A percentile compares a stretch with the other conserved stretches of the same genome.
Evolutionary conservation across 768 basidiomycete species (phyloP).

Genomic region (Boletus rufocinnamomeus): DNA sequence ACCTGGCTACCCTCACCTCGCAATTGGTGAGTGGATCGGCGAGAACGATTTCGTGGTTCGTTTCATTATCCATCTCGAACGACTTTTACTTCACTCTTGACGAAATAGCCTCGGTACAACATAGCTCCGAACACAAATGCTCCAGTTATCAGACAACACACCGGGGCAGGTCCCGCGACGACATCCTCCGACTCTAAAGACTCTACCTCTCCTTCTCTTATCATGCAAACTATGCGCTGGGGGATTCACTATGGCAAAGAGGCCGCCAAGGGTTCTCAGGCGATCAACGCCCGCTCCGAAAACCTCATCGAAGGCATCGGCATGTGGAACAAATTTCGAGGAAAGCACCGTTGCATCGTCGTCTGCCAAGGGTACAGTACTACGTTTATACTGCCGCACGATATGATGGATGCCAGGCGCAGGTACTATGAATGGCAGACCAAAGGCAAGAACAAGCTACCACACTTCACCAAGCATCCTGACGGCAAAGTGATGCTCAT

Average conservation of each 20-base stretch:
- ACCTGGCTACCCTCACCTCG: conserved; percentile 44
- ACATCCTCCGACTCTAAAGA: not conserved
- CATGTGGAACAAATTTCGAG: conserved; percentile 86
- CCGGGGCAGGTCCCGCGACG: not conserved
- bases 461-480: conserved; percentile 76
- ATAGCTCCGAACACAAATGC: conserved; percentile 80
- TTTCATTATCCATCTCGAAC: conserved; percentile 6
- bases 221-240: conserved; percentile 88
- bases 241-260: conserved; percentile 77
- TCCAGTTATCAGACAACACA: conserved; percentile 65
- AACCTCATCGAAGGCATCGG: conserved; percentile 72
- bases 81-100: not conserved
- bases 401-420: not conserved
- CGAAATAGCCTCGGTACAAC: conserved; percentile 61
- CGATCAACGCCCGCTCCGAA: conserved; percentile 90
- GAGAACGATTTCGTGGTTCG: conserved; percentile 55
- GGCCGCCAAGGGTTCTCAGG: conserved; percentile 56
- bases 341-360: conserved; percentile 82
- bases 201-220: conserved; percentile 32
- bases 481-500: conserved; percentile 73
- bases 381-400: not conserved
- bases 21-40: conserved; percentile 60
- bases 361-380: conserved; percentile 66
- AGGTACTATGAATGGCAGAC: conserved; percentile 97
- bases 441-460: conserved; percentile 75